Conservation (phyloP, 2,329 filamentous ascomycete genomes). For the Cordyceps cicadae region DNA sequence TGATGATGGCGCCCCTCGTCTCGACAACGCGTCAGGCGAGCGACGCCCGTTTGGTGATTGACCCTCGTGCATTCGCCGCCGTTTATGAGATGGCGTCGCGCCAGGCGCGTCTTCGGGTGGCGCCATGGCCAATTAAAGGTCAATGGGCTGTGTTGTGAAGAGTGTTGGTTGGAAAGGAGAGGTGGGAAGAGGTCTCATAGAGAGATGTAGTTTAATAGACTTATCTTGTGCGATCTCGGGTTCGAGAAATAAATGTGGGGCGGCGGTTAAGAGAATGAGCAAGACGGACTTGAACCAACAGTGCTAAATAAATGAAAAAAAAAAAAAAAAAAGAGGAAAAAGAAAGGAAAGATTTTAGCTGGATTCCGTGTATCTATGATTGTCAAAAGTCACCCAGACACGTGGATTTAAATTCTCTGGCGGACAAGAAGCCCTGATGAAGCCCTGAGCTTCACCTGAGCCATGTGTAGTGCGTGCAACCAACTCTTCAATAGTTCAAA, state of each 20-base stretch:
- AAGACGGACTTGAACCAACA: background rate
- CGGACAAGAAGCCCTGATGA: no score
- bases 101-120: constrained; percentile 20
- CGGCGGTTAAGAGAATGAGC: background rate
- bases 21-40: constrained; percentile 12
- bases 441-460: no score
- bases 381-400: no score
- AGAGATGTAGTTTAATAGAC: no score
- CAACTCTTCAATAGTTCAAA: no score
- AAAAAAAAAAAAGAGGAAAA: no score
- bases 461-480: no score
- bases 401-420: no score
- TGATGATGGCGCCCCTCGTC: background rate
- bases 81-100: constrained; percentile 23
- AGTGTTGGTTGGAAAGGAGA: background rate
- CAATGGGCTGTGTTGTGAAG: background rate
- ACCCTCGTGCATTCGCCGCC: constrained; percentile 25
- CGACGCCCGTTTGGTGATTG: constrained; percentile 19
- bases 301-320: no score
- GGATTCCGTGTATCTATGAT: no score
- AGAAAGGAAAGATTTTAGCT: no score
- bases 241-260: constrained; percentile 9
- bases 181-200: background rate
- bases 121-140: constrained; percentile 19
- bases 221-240: background rate